Percentiles rank a stretch among this genome's conserved stretches.
These are phyloP conservation scores for Fraxinus albicans DNA, from an alignment of 305 asterid genomes.

Conservation along the genomic window DNA sequence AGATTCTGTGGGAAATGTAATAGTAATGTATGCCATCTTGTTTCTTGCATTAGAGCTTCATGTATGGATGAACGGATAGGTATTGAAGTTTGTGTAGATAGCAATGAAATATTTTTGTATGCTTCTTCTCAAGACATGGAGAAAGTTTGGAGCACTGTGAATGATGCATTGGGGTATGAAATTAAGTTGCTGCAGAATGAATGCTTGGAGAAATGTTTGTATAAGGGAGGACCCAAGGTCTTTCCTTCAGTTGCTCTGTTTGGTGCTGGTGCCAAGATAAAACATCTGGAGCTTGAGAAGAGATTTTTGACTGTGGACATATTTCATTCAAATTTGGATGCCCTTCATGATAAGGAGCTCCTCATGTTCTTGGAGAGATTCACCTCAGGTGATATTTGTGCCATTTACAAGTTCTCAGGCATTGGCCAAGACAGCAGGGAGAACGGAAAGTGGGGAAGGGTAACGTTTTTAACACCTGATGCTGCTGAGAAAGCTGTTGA, in stretches of 20 bases:
- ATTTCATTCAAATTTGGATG: slow-evolving; percentile 43
- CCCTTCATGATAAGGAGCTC: slow-evolving; percentile 62
- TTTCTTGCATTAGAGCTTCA: slow-evolving; percentile 55
- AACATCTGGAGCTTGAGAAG: slow-evolving; percentile 84
- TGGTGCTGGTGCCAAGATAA: slow-evolving; percentile 92
- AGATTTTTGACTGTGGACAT: slow-evolving; percentile 74
- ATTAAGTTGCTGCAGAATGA: slow-evolving; percentile 60
- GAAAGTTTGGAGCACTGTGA: slow-evolving; percentile 44
- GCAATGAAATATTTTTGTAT: slow-evolving; percentile 55
- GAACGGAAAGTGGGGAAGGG: slow-evolving; percentile 76
- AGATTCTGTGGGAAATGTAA: slow-evolving; percentile 75
- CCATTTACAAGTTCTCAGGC: slow-evolving; percentile 45
- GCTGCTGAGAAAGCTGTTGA: slow-evolving; percentile 66
- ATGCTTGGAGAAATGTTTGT: slow-evolving; percentile 72
- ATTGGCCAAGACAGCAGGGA: slow-evolving; percentile 45
- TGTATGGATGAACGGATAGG: slow-evolving; percentile 65
- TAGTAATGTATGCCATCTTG: slow-evolving; percentile 46
- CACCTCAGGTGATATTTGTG: slow-evolving; percentile 56
- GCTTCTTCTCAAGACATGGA: slow-evolving; percentile 73
- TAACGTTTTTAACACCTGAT: slow-evolving; percentile 78
- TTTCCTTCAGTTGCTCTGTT: slow-evolving; percentile 68
- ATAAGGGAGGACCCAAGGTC: slow-evolving; percentile 52
- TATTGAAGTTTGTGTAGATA: slow-evolving; percentile 63
- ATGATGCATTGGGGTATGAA: slow-evolving; percentile 57
- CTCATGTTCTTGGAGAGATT: slow-evolving; percentile 58